Evolutionary conservation across 441 rosid genomes (phyloP).

Genomic region (Isatis lusitanica): DNA sequence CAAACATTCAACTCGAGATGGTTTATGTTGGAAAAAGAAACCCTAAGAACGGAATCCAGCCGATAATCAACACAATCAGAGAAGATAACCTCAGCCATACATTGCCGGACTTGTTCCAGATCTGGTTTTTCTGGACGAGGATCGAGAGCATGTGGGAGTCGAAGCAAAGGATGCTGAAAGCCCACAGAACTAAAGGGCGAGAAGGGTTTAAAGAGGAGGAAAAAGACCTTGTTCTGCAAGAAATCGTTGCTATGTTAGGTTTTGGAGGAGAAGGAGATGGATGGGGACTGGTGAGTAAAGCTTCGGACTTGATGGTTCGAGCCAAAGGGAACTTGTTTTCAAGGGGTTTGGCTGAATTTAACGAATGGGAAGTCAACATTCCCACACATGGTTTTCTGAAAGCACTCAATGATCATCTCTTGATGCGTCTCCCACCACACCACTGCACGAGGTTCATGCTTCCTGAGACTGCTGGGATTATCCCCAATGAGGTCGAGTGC

Average conservation of each 20-base stretch:
- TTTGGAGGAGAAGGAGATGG: slow-evolving; percentile 63
- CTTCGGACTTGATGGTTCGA: slow-evolving; percentile 44
- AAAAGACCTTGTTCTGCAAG: slow-evolving; percentile 52
- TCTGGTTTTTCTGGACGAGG: slow-evolving; percentile 80
- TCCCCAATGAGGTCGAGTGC: slow-evolving; percentile 60
- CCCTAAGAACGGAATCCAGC: slow-evolving; percentile 51
- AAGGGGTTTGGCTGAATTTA: slow-evolving; percentile 40
- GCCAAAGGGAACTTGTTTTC: slow-evolving; percentile 51
- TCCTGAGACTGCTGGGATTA: slow-evolving; percentile 46
- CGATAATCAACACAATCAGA: slow-evolving; percentile 37
- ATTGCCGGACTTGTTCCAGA: slow-evolving; percentile 44
- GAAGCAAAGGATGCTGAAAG: slow-evolving; percentile 45
- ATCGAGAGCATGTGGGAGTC: slow-evolving; percentile 79
- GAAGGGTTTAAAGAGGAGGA: slow-evolving; percentile 37
- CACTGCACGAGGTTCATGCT: slow-evolving; percentile 65
- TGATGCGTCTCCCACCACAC: slow-evolving; percentile 46
- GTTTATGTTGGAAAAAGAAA: slow-evolving; percentile 74
- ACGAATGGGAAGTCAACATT: slow-evolving; percentile 47
- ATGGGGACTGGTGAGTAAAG: slow-evolving; percentile 65
- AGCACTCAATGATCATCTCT: slow-evolving; percentile 53
- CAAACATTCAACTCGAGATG: slow-evolving; percentile 57
- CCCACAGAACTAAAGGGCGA: slow-evolving; percentile 11
- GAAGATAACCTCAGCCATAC: slow-evolving; percentile 52
- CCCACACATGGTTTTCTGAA: slow-evolving; percentile 46
- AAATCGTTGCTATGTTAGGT: slow-evolving; percentile 58